phyloP scores from a whole-genome alignment of 1,284 basidiomycete species.

The Irpex sp. region DNA sequence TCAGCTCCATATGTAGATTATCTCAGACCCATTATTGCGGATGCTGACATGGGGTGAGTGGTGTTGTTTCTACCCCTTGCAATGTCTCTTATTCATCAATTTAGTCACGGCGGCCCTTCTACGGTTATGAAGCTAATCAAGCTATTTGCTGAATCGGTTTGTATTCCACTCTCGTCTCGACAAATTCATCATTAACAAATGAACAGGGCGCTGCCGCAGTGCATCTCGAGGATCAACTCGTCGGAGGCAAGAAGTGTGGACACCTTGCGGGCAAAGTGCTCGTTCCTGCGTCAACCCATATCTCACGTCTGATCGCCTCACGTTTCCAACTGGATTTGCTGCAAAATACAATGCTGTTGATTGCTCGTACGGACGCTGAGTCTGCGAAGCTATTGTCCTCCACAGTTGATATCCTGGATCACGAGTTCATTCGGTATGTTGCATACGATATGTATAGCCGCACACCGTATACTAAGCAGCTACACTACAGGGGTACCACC shows the following conservation, averaged over 20 bases:
- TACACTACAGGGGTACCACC: constrained; percentile 4
- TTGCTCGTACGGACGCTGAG: constrained; percentile 90
- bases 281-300: constrained; percentile 83
- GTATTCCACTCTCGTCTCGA: constrained; percentile 11
- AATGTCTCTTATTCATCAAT: background rate
- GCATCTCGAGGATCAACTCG: constrained; percentile 89
- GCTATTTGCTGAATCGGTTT: constrained; percentile 83
- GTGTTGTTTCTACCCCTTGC: constrained; percentile 1
- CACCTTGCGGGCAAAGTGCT: constrained; percentile 93
- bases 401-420: constrained; percentile 73
- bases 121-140: constrained; percentile 97
- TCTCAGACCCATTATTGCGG: constrained; percentile 88
- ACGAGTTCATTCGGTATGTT: constrained; percentile 76
- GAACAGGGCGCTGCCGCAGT: constrained; percentile 77
- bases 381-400: constrained; percentile 83
- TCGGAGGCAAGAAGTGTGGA: constrained; percentile 92
- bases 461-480: background rate
- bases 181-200: background rate
- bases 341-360: constrained; percentile 82
- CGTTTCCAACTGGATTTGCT: constrained; percentile 88
- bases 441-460: constrained; percentile 22
- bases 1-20: constrained; percentile 83
- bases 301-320: constrained; percentile 76
- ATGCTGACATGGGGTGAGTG: constrained; percentile 86
- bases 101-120: constrained; percentile 85